A percentile compares a stretch with the other conserved stretches of the same genome.
Conservation (phyloP, 75 land plant genomes). For the Cupressus sempervirens region DNA sequence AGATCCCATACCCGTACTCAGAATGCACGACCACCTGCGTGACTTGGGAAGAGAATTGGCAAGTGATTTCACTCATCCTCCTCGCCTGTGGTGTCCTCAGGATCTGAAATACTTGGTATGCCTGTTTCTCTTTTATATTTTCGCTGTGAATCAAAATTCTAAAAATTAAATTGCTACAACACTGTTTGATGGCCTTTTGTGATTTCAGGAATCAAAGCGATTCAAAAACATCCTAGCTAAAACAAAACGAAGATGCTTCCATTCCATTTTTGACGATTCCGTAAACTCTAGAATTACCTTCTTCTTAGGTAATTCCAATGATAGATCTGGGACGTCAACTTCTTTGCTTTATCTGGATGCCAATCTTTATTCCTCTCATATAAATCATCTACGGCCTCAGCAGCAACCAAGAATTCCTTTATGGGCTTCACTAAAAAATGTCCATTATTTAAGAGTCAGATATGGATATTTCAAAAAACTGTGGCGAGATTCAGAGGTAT, state of each 20-base stretch:
- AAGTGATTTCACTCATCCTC: background rate
- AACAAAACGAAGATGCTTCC: background rate
- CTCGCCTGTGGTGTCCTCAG: background rate
- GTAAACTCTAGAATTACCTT: no score
- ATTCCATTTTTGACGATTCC: background rate
- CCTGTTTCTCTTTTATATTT: background rate
- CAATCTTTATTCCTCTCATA: no score
- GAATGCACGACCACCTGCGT: background rate
- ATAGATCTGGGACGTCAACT: background rate
- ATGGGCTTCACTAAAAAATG: background rate
- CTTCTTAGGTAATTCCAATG: background rate
- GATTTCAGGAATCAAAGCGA: background rate
- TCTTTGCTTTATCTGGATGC: background rate
- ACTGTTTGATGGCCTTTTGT: background rate
- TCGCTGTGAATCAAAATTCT: background rate
- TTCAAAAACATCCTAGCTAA: no score
- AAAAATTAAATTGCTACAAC: no score
- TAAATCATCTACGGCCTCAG: no score
- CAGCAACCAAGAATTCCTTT: background rate
- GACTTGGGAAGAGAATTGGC: background rate
- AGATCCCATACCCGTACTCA: no score
- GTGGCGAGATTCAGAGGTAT: background rate
- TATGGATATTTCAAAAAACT: background rate
- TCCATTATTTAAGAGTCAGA: background rate
- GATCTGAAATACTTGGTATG: background rate